These are phyloP conservation scores for Setaria italica DNA, from an alignment of 202 grass and related monocot species.

Conservation along the genomic window DNA sequence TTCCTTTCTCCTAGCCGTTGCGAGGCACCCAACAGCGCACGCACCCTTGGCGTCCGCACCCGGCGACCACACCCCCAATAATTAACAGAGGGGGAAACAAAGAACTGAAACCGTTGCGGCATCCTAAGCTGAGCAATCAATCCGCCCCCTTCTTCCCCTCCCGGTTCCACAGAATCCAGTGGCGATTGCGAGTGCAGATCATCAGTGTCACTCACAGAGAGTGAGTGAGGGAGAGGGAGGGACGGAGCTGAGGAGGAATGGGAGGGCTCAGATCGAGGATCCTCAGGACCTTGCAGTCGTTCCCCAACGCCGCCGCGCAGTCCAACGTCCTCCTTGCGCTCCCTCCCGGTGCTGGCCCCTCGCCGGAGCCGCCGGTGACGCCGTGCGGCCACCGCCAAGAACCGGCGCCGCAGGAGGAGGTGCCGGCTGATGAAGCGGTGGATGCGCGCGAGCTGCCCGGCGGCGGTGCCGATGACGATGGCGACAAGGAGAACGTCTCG, in stretches of 20 bases:
- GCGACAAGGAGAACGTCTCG: slow-evolving; percentile 67
- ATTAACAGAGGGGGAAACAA: slow-evolving; percentile 6
- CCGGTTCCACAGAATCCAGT: neutral
- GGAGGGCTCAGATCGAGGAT: slow-evolving; percentile 70
- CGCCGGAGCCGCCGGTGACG: neutral
- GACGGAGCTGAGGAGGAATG: slow-evolving; percentile 48
- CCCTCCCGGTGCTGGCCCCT: slow-evolving; percentile 6
- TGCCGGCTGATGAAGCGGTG: neutral
- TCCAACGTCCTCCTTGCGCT: slow-evolving; percentile 50
- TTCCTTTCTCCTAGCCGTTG: slow-evolving; percentile 44
- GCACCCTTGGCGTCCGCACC: neutral
- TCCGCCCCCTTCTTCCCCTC: neutral
- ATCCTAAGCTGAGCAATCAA: slow-evolving; percentile 23
- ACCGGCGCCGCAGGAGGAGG: neutral
- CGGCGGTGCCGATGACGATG: neutral
- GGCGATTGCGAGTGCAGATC: neutral
- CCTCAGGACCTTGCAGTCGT: slow-evolving; percentile 67
- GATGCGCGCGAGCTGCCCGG: neutral
- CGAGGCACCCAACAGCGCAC: neutral
- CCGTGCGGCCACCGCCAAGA: slow-evolving; percentile 8
- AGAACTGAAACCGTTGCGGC: neutral
- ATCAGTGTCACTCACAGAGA: neutral
- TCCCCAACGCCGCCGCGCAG: slow-evolving; percentile 52
- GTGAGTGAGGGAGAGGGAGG: neutral
- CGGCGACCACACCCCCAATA: neutral